Conservation (phyloP, 2,329 filamentous ascomycete species). For the Fusarium drepaniforme region DNA sequence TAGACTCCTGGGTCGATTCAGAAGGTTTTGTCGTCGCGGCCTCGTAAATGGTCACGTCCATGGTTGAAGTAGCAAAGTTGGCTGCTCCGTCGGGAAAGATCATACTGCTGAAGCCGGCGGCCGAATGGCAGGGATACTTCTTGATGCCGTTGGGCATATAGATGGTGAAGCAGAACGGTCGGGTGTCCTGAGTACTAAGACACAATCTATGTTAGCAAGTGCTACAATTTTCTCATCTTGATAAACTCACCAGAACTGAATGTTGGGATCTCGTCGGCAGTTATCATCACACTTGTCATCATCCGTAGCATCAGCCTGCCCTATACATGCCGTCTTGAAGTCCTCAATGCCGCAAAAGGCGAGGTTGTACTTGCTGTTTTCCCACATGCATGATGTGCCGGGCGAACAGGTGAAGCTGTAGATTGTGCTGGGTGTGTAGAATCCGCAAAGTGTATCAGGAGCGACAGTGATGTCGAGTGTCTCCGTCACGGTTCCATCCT, state of each 20-base stretch:
- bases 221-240: no score
- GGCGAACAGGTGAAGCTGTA: conserved; percentile 19
- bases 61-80: background rate
- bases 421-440: conserved; percentile 6
- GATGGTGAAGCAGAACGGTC: conserved; percentile 22
- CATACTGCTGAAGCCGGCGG: conserved; percentile 20
- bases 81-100: conserved; percentile 10
- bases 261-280: conserved; percentile 28
- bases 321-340: conserved; percentile 23
- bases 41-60: conserved; percentile 16
- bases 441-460: conserved; percentile 21
- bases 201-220: background rate
- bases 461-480: conserved; percentile 13
- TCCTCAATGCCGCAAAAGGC: conserved; percentile 19
- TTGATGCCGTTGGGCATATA: conserved; percentile 18
- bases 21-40: conserved; percentile 6
- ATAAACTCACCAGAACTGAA: conserved; percentile 23
- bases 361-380: conserved; percentile 32
- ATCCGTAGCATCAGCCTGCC: conserved; percentile 12
- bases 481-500: conserved; percentile 13
- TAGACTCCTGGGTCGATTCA: background rate
- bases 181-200: conserved; percentile 12
- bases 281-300: conserved; percentile 21
- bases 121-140: conserved; percentile 14
- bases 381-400: conserved; percentile 23